Evolutionary conservation across 805 yeast genomes (phyloP).

Genomic region (Starmerella sirachaensis): DNA sequence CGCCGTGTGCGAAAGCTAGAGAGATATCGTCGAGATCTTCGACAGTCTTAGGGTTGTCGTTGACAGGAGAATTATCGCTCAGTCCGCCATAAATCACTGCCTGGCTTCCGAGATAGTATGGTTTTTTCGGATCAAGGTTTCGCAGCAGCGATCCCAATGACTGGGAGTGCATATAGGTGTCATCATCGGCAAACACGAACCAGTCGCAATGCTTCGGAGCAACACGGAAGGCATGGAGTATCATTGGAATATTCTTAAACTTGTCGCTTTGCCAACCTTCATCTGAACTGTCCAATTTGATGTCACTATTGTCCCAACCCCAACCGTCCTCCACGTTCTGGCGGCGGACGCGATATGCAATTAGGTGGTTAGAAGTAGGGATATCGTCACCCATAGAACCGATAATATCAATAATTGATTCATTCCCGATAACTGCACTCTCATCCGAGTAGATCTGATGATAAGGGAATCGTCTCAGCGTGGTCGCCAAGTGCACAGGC

Average conservation of each 20-base stretch:
- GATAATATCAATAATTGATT: slow-evolving; percentile 28
- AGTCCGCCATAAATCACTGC: slow-evolving; percentile 9
- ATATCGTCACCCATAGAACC: slow-evolving; percentile 19
- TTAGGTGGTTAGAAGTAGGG: slow-evolving; percentile 22
- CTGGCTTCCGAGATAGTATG: slow-evolving; percentile 25
- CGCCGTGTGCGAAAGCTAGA: slow-evolving; percentile 31
- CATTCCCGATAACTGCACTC: slow-evolving; percentile 27
- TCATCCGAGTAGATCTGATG: slow-evolving; percentile 31
- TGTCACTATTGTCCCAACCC: slow-evolving; percentile 16
- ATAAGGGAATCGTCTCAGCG: slow-evolving; percentile 28
- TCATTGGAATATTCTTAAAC: slow-evolving; percentile 31
- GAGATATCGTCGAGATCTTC: slow-evolving; percentile 10
- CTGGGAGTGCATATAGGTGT: slow-evolving; percentile 26
- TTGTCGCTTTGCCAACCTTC: slow-evolving; percentile 29
- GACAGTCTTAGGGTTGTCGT: neutral
- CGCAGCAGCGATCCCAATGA: slow-evolving; percentile 24
- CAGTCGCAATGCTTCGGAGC: slow-evolving; percentile 27
- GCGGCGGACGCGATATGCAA: slow-evolving; percentile 17
- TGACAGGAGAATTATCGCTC: slow-evolving; percentile 5
- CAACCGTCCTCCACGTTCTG: slow-evolving; percentile 15
- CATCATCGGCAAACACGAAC: slow-evolving; percentile 32
- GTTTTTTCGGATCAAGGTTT: slow-evolving; percentile 24
- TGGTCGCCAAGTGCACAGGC: slow-evolving; percentile 31
- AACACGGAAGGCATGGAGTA: slow-evolving; percentile 27
- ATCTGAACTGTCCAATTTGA: slow-evolving; percentile 11